Conservation (phyloP, 345 rosid genomes). For the Melastoma malabathricum region DNA sequence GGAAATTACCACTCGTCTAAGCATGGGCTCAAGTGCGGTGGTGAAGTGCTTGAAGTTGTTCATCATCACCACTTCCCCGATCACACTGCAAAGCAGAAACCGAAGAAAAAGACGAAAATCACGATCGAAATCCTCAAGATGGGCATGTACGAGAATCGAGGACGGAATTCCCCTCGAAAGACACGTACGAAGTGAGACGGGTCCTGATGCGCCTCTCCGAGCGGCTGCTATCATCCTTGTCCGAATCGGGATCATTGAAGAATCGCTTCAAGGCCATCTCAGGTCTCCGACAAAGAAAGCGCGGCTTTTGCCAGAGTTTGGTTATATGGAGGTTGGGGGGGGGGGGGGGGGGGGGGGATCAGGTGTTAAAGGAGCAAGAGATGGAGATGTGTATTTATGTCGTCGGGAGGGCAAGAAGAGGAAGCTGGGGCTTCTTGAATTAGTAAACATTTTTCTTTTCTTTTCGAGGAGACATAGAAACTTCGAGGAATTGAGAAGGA, state of each 20-base stretch:
- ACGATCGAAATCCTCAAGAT: not conserved
- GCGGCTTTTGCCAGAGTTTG: too few relatives aligned
- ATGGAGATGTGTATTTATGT: too few relatives aligned
- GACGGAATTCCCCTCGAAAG: too few relatives aligned
- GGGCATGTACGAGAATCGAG: too few relatives aligned
- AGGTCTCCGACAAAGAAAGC: not conserved
- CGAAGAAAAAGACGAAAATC: not conserved
- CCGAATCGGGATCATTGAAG: constrained; percentile 22
- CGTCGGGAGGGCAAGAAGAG: too few relatives aligned
- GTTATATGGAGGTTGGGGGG: not conserved
- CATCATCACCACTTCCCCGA: constrained; percentile 37
- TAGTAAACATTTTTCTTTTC: too few relatives aligned
- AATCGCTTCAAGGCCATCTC: constrained; percentile 60
- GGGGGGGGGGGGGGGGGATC: not conserved
- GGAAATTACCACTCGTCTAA: constrained; percentile 70
- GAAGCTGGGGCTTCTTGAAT: too few relatives aligned
- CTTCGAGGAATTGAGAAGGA: constrained; percentile 31
- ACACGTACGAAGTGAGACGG: constrained; percentile 55
- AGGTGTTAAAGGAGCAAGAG: not conserved
- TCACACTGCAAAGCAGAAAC: constrained; percentile 27
- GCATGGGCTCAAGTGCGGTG: constrained; percentile 61
- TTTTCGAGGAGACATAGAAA: too few relatives aligned
- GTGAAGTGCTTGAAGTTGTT: constrained; percentile 30
- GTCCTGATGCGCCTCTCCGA: constrained; percentile 39
- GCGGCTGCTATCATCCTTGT: constrained; percentile 31